phyloP scores from a whole-genome alignment of 1,139 yeast genomes.

The Sugiyamaella xylanicola region DNA sequence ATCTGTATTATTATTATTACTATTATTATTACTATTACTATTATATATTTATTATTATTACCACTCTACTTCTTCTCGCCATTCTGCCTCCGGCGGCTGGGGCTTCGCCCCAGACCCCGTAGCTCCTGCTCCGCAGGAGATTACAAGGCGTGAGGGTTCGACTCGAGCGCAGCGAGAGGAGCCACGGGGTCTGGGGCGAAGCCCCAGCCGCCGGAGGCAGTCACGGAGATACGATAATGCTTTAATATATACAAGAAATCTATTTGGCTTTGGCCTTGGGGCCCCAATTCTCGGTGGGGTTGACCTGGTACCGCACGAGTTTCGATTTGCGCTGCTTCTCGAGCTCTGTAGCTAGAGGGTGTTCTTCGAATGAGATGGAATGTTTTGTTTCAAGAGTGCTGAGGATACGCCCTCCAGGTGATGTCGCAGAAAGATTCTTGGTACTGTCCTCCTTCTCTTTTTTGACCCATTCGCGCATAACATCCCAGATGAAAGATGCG shows the following conservation, averaged over 20 bases:
- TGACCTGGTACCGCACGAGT: conserved; percentile 84
- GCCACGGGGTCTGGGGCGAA: background rate
- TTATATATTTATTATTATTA: background rate
- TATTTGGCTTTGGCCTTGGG: conserved; percentile 62
- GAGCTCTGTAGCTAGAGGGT: conserved; percentile 57
- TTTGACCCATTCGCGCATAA: conserved; percentile 67
- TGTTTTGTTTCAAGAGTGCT: conserved; percentile 39
- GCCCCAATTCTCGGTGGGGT: conserved; percentile 95
- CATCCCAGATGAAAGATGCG: conserved; percentile 72
- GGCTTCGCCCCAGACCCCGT: background rate
- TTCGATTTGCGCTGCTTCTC: conserved; percentile 69
- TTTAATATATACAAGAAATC: background rate
- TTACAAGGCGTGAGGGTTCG: background rate
- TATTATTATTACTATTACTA: conserved; percentile 19
- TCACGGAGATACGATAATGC: too few relatives aligned
- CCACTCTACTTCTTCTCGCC: background rate
- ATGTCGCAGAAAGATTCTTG: conserved; percentile 50
- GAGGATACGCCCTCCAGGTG: conserved; percentile 69
- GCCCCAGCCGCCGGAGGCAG: conserved; percentile 2
- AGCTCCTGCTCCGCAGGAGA: background rate
- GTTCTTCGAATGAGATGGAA: conserved; percentile 50
- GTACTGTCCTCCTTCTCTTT: conserved; percentile 45
- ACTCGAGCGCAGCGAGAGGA: background rate
- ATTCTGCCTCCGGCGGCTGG: conserved; percentile 1
- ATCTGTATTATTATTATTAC: conserved; percentile 17